Percentiles rank a stretch among this genome's conserved stretches.
Conservation (phyloP, 495 filamentous ascomycete genomes). For the Aspergillus incahuasiensis region DNA sequence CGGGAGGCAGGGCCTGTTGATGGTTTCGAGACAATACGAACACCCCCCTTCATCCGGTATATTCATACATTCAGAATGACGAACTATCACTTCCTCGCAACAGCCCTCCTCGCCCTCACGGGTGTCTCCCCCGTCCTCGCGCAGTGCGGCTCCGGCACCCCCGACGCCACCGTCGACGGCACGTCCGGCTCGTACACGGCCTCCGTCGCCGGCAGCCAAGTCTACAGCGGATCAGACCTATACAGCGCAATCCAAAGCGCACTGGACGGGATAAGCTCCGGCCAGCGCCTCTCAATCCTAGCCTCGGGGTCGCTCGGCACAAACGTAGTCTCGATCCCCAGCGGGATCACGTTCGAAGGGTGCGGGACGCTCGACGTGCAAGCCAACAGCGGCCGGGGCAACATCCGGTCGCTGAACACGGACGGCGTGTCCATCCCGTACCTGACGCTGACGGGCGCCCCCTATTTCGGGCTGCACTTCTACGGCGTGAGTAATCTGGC, state of each 20-base stretch:
- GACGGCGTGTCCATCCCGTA: slow-evolving; percentile 6
- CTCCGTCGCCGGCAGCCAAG: slow-evolving; percentile 1
- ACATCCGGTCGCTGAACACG: slow-evolving; percentile 11
- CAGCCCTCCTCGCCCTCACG: slow-evolving; percentile 7
- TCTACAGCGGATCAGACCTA: slow-evolving; percentile 10
- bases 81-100: neutral
- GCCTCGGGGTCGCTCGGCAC: slow-evolving; percentile 12
- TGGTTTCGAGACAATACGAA: no score
- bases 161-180: slow-evolving; percentile 12
- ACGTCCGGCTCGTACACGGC: slow-evolving; percentile 4
- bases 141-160: slow-evolving; percentile 15
- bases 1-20: no score
- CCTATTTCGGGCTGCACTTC: slow-evolving; percentile 13
- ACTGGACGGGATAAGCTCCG: slow-evolving; percentile 5
- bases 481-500: slow-evolving; percentile 10
- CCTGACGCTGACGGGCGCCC: slow-evolving; percentile 11
- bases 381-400: slow-evolving; percentile 5
- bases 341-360: slow-evolving; percentile 13
- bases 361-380: slow-evolving; percentile 13
- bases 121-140: neutral
- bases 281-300: slow-evolving; percentile 13
- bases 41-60: no score
- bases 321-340: slow-evolving; percentile 5
- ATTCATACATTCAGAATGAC: neutral
- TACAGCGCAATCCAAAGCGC: slow-evolving; percentile 5